Evolutionary conservation across 1,139 yeast genomes (phyloP).

Genomic region (Yamadazyma atlantica): DNA sequence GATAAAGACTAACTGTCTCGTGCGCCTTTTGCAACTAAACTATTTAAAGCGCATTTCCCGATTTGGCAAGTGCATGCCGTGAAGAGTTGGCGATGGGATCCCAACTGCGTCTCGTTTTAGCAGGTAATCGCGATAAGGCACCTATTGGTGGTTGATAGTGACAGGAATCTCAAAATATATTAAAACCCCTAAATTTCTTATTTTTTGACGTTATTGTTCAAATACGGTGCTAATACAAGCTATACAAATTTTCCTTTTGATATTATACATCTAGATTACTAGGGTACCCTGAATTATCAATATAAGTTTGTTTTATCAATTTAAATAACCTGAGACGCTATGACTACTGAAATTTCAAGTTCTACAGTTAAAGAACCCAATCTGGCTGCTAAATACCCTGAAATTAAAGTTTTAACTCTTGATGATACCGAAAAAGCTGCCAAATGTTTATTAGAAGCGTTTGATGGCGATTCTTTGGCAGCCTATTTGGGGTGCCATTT

Average conservation of each 20-base stretch:
- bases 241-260: too few relatives aligned
- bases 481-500: conserved; percentile 46
- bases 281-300: conserved; percentile 11
- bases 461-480: conserved; percentile 53
- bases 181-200: too few relatives aligned
- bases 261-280: too few relatives aligned
- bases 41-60: not conserved
- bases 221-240: too few relatives aligned
- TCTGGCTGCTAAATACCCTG: conserved; percentile 8
- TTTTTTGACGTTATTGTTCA: too few relatives aligned
- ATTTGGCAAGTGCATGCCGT: not conserved
- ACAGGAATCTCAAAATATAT: not conserved
- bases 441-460: conserved; percentile 49
- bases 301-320: conserved; percentile 11
- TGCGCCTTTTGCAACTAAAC: not conserved
- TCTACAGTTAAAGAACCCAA: conserved; percentile 2
- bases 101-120: not conserved
- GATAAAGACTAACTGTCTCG: not conserved
- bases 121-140: not conserved
- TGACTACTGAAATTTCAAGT: conserved; percentile 1
- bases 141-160: not conserved
- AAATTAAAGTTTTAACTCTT: conserved; percentile 29
- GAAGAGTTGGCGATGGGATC: not conserved
- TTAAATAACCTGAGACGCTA: conserved; percentile 4
- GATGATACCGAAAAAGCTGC: conserved; percentile 58